Base-by-base conservation (phyloP, 2,329 filamentous ascomycete species). In the Diaporthe batatas region DNA sequence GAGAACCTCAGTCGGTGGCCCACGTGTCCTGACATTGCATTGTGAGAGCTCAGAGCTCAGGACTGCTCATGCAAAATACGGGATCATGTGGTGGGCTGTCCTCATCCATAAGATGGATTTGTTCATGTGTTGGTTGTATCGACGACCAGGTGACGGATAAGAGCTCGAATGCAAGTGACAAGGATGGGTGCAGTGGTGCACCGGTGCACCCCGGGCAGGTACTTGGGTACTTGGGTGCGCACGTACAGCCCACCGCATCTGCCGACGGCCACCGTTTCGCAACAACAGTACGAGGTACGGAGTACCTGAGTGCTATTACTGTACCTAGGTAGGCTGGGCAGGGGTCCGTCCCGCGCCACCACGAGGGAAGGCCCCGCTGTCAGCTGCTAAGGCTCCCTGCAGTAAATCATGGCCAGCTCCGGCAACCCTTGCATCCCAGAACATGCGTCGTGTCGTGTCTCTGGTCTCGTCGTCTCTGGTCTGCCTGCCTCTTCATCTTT, bases 21-120 rank as follows among this genome's bases (percentile, higher is more conserved):
- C 57, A 72, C 44, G 49, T 72, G 74, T 47, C 72, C 69, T 67
- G 74, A 70, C 74, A 75, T 75, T 44, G 32, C 74, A 75, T 75
- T 36, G 23, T 54, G 47, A 47, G 71, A 39, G 59, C 39, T 64
- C 51, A n/a, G 32, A 25, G 62, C 62, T 39, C 68, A 71, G 47
- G 44, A 29, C 44, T 58, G 59, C 58, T 58, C 58, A 59, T 32
- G 21, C 25, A n/a, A 36, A 62, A 51, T 25, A 32, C 36, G 1
- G 55, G 53, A 23, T 71, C 68, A 71, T 71, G 59, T 68, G 68
- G 16, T 53, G 29, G 32, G 6, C 14, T 21, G n/a, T 53, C n/a
- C 32, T 18, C 32, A 29, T 39, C 62, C 47, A 53, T 25, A 39
- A 39, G 47, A 12, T 2, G 23, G 29, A 21, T 2, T 12, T 65